These are phyloP conservation scores for Blastocystis sp. DNA, from an alignment of 352 stramenopile species.

Conservation along the genomic window DNA sequence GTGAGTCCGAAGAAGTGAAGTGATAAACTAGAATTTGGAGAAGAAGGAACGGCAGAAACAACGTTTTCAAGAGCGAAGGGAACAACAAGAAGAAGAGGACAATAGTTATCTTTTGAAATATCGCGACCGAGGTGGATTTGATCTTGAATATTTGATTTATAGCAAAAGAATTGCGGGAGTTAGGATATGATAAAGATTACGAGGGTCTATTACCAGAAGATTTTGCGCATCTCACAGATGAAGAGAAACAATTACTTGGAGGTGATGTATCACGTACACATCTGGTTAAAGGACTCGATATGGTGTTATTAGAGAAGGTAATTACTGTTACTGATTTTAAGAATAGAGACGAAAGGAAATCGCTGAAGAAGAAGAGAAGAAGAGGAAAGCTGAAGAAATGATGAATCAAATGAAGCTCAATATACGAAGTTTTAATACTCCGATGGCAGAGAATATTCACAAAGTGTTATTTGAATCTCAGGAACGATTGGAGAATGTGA, in stretches of 20 bases:
- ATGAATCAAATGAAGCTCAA: slow-evolving; percentile 24
- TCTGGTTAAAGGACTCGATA: slow-evolving; percentile 38
- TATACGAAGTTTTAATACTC: neutral
- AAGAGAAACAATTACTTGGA: slow-evolving; percentile 19
- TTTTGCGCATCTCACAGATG: slow-evolving; percentile 47
- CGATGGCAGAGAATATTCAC: slow-evolving; percentile 3
- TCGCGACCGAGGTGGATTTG: slow-evolving; percentile 23
- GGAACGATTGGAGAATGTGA: neutral
- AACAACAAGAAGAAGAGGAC: slow-evolving; percentile 23
- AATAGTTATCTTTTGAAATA: neutral
- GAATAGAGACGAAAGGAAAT: slow-evolving; percentile 7
- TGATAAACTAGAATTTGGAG: slow-evolving; percentile 2
- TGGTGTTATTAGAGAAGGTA: slow-evolving; percentile 21
- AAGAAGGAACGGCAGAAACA: neutral
- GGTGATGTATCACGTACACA: slow-evolving; percentile 7
- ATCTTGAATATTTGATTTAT: neutral
- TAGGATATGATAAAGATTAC: slow-evolving; percentile 57
- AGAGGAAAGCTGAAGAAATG: neutral
- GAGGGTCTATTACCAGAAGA: slow-evolving; percentile 46
- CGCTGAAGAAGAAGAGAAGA: slow-evolving; percentile 42
- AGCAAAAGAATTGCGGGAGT: slow-evolving; percentile 43
- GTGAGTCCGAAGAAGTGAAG: neutral
- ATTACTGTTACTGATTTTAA: neutral
- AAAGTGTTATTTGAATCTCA: neutral
- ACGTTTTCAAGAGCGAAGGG: neutral